phyloP scores from a whole-genome alignment of 106 monocot genomes.

The Gastrodia elata region DNA sequence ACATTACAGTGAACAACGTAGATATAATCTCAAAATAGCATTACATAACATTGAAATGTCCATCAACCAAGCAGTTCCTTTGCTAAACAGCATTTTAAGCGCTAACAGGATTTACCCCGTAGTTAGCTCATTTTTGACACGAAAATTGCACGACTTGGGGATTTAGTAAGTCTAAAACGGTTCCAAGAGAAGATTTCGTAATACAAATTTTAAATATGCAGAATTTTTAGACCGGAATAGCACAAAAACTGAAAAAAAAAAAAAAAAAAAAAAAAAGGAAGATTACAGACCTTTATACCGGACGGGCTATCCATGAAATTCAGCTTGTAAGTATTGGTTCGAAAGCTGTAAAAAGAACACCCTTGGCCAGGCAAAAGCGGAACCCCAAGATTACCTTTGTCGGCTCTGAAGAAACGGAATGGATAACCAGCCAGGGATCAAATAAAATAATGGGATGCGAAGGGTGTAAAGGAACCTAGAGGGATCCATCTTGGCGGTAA shows the following conservation, averaged over 20 bases:
- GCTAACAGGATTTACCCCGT: no score
- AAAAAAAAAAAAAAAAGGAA: background rate
- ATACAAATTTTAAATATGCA: no score
- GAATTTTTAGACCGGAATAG: no score
- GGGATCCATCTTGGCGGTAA: slow-evolving; percentile 98
- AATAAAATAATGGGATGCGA: background rate
- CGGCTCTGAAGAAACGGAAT: slow-evolving; percentile 30
- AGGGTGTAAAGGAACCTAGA: slow-evolving; percentile 24
- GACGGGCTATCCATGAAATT: slow-evolving; percentile 95
- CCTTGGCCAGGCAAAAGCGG: slow-evolving; percentile 92
- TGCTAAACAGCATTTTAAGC: no score
- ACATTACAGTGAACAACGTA: no score
- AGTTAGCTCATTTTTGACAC: no score
- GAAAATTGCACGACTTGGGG: no score
- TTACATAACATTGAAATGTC: no score
- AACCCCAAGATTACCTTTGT: slow-evolving; percentile 89
- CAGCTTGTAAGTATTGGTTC: slow-evolving; percentile 86
- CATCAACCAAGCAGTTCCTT: no score
- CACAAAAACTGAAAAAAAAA: background rate
- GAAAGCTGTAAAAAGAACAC: slow-evolving; percentile 88
- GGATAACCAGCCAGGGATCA: background rate
- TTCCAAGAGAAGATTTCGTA: no score
- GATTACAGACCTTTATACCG: slow-evolving; percentile 69
- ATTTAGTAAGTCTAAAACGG: no score
- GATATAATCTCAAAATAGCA: no score